phyloP scores from a whole-genome alignment of 2,329 filamentous ascomycete genomes.

The Mycosphaerella sp. region DNA sequence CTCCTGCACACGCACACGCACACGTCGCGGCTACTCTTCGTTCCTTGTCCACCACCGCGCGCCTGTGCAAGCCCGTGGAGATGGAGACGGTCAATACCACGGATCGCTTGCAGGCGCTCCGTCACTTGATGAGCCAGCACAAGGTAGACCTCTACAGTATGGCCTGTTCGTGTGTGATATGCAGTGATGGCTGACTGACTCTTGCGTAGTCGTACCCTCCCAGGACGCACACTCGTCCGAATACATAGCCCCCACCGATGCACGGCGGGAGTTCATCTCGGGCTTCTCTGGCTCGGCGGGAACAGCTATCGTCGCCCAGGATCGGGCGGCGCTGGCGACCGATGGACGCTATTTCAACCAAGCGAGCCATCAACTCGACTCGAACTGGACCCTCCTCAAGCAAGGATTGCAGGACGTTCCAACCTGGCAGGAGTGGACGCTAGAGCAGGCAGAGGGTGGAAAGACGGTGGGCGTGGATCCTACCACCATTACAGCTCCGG shows the following conservation, averaged over 20 bases:
- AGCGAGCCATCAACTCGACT: slow-evolving; percentile 80
- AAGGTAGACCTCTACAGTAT: slow-evolving; percentile 89
- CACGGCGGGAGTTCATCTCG: slow-evolving; percentile 80
- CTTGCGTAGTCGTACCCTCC: slow-evolving; percentile 71
- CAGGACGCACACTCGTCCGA: slow-evolving; percentile 98
- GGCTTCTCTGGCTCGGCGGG: slow-evolving; percentile 95
- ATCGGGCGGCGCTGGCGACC: slow-evolving; percentile 84
- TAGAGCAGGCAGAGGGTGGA: slow-evolving; percentile 73
- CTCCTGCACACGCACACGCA: not conserved
- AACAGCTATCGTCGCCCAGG: slow-evolving; percentile 77
- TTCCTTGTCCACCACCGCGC: slow-evolving; percentile 21
- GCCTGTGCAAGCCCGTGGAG: slow-evolving; percentile 34
- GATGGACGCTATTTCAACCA: slow-evolving; percentile 99
- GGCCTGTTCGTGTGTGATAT: slow-evolving; percentile 10
- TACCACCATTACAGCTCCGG: slow-evolving; percentile 68
- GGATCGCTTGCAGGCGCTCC: slow-evolving; percentile 65
- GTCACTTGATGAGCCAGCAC: slow-evolving; percentile 78
- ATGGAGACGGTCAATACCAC: slow-evolving; percentile 79
- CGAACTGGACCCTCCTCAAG: slow-evolving; percentile 87
- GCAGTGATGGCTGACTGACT: slow-evolving; percentile 35
- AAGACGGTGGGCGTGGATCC: slow-evolving; percentile 90
- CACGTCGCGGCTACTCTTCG: slow-evolving; percentile 2
- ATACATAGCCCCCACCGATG: slow-evolving; percentile 96
- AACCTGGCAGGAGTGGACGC: slow-evolving; percentile 94
- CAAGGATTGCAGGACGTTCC: slow-evolving; percentile 89